These are phyloP conservation scores for Leavenworthia alabamica DNA, from an alignment of 345 rosid genomes.

Conservation along the genomic window DNA sequence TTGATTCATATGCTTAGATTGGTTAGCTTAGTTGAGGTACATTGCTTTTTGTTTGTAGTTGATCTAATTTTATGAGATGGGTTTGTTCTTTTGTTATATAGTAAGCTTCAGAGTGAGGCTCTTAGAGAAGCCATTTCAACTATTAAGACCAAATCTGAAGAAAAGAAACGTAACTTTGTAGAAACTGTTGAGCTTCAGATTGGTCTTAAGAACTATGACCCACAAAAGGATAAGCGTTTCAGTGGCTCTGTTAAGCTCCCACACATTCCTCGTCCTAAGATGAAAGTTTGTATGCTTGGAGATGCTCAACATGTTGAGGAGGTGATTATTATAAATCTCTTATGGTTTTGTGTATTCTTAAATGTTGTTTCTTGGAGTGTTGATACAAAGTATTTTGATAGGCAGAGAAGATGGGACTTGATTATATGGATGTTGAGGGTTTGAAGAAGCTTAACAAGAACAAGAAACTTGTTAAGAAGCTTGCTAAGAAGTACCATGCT, in stretches of 20 bases:
- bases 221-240: constrained; percentile 85
- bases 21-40: neutral
- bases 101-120: constrained; percentile 71
- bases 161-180: constrained; percentile 55
- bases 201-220: constrained; percentile 76
- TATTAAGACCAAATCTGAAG: constrained; percentile 28
- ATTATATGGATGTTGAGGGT: constrained; percentile 39
- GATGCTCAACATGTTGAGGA: constrained; percentile 87
- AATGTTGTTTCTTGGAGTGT: neutral
- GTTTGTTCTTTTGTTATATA: constrained; percentile 8
- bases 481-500: constrained; percentile 43
- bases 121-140: constrained; percentile 53
- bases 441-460: constrained; percentile 43
- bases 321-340: constrained; percentile 24
- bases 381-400: neutral
- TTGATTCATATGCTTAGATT: neutral
- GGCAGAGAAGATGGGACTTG: constrained; percentile 43
- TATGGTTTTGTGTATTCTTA: neutral
- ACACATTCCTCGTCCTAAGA: constrained; percentile 74
- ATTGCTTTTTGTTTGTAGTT: neutral
- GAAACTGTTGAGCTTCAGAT: constrained; percentile 82
- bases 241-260: constrained; percentile 79
- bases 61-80: constrained; percentile 4
- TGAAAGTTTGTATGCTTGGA: constrained; percentile 90
- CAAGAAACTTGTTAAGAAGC: constrained; percentile 43